Percentiles rank a stretch among this genome's conserved stretches.
Evolutionary conservation across 306 rosid species (phyloP).

Genomic region (Dryas drummondii): DNA sequence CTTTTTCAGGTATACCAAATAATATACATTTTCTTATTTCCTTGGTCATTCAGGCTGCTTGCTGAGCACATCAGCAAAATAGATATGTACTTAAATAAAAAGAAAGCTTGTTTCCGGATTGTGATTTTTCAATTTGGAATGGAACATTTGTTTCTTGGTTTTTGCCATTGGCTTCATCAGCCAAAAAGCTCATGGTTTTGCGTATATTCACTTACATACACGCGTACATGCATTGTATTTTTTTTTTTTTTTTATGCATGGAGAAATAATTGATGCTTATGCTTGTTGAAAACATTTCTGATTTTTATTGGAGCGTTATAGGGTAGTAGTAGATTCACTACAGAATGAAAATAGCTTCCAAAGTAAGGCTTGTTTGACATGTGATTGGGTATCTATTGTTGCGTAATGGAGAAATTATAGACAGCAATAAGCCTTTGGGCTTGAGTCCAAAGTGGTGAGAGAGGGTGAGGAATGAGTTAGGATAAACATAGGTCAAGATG

Average conservation of each 20-base stretch:
- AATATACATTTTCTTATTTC: constrained; percentile 23
- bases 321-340: not conserved
- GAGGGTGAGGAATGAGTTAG: too few species aligned
- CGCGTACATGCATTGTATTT: not conserved
- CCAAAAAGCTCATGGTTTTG: not conserved
- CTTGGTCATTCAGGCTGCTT: constrained; percentile 26
- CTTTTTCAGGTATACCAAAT: constrained; percentile 20
- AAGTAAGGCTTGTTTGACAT: too few species aligned
- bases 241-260: not conserved
- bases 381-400: too few species aligned
- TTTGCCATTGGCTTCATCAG: not conserved
- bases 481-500: too few species aligned
- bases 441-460: too few species aligned
- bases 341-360: not conserved
- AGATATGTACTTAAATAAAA: constrained; percentile 41
- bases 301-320: not conserved
- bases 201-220: not conserved
- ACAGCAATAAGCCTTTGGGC: too few species aligned
- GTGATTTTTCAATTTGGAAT: constrained; percentile 6
- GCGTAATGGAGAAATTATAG: not conserved
- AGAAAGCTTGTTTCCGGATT: constrained; percentile 24
- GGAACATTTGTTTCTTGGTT: not conserved
- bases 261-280: not conserved
- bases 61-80: constrained; percentile 36
- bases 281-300: not conserved